These are phyloP conservation scores for Haplographium delicatum DNA, from an alignment of 495 filamentous ascomycete genomes.

Conservation along the genomic window DNA sequence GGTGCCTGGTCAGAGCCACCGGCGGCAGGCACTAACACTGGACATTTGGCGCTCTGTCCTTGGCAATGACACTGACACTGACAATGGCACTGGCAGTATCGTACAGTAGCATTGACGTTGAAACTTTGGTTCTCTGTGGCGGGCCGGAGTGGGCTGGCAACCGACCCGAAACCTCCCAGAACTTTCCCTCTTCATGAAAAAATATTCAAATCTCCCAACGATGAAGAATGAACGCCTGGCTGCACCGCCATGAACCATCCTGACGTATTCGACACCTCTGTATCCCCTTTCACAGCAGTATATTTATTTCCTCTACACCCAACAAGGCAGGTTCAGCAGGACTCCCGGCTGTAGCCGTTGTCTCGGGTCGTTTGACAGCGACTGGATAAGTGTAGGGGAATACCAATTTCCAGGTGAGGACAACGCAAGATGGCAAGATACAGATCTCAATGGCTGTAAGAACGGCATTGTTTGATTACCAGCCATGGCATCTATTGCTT, in stretches of 20 bases:
- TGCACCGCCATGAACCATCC: conserved; percentile 2
- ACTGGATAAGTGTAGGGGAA: not conserved
- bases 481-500: conserved; percentile 1
- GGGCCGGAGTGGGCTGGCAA: no score
- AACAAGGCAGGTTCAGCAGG: not conserved
- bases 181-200: not conserved
- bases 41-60: not conserved
- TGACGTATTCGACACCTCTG: not conserved
- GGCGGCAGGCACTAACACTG: not conserved
- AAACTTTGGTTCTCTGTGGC: no score
- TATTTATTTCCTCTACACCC: not conserved
- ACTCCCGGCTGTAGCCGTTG: conserved; percentile 2
- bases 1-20: not conserved
- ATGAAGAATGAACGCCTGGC: conserved; percentile 1
- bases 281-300: conserved; percentile 5
- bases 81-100: not conserved
- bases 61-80: not conserved
- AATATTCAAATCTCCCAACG: not conserved
- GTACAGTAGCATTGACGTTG: no score
- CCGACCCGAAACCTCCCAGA: no score
- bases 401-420: not conserved
- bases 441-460: conserved; percentile 4
- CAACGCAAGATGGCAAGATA: conserved; percentile 8
- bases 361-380: conserved; percentile 1
- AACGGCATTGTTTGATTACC: not conserved